phyloP scores from a whole-genome alignment of 768 basidiomycete genomes.

The Lentinula guzmanii region DNA sequence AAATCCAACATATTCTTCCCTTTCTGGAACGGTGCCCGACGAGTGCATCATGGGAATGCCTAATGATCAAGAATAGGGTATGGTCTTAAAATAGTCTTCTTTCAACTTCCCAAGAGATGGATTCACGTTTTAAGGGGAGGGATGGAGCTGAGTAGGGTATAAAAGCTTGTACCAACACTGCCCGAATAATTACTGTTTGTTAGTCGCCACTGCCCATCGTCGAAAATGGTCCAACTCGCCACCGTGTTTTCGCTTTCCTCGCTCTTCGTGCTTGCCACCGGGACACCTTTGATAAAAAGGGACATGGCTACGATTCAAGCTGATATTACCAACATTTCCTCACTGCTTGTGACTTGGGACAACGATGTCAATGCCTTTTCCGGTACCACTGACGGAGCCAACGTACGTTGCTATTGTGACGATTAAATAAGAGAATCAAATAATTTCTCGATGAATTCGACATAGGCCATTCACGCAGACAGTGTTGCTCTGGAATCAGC shows the following conservation, averaged over 20 bases:
- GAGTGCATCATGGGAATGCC: background rate
- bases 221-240: background rate
- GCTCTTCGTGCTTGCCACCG: background rate
- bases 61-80: background rate
- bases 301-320: conserved; percentile 1
- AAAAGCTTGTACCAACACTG: background rate
- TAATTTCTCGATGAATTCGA: background rate
- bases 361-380: background rate
- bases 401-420: background rate
- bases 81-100: background rate
- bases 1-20: background rate
- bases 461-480: background rate
- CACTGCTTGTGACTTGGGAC: conserved; percentile 2
- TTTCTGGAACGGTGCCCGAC: background rate
- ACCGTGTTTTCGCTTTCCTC: background rate
- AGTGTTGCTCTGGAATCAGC: background rate
- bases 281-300: background rate
- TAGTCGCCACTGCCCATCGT: background rate
- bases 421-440: background rate
- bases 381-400: background rate
- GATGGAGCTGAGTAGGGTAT: background rate
- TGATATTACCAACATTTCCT: background rate
- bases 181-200: background rate
- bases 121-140: too few relatives aligned
- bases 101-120: too few relatives aligned